These are phyloP conservation scores for Suhomyces xylopsoci DNA, from an alignment of 805 yeast genomes.

Conservation along the genomic window DNA sequence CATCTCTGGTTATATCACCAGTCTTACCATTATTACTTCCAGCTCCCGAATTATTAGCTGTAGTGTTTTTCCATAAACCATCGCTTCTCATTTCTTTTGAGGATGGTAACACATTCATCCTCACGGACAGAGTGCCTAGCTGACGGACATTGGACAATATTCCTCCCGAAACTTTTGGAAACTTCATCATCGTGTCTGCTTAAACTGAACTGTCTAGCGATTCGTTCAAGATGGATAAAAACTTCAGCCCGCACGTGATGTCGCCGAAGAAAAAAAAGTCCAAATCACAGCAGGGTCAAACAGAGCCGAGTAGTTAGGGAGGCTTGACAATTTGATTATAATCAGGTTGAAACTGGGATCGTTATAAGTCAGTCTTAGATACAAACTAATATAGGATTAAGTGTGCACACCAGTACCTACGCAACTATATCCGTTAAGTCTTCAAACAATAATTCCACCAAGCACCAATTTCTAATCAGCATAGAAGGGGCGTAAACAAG, in stretches of 20 bases:
- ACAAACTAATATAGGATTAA: not conserved
- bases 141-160: constrained; percentile 2
- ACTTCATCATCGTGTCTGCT: not conserved
- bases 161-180: not conserved
- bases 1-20: constrained; percentile 24
- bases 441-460: not conserved
- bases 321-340: not conserved
- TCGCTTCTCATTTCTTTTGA: constrained; percentile 30
- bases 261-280: constrained; percentile 2
- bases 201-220: not conserved
- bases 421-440: not conserved
- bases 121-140: not conserved
- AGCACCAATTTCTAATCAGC: not conserved
- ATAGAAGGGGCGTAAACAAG: not conserved
- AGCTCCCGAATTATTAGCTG: constrained; percentile 9
- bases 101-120: constrained; percentile 21
- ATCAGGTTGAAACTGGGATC: not conserved
- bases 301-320: not conserved
- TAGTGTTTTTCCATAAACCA: constrained; percentile 24
- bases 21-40: constrained; percentile 7
- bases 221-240: not conserved
- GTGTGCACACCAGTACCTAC: not conserved
- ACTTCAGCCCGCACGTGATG: constrained; percentile 1
- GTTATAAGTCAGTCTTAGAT: not conserved
- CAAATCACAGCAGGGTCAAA: not conserved